These are phyloP conservation scores for Eleusine indica DNA, from an alignment of 176 grass and related monocot genomes.

Conservation along the genomic window DNA sequence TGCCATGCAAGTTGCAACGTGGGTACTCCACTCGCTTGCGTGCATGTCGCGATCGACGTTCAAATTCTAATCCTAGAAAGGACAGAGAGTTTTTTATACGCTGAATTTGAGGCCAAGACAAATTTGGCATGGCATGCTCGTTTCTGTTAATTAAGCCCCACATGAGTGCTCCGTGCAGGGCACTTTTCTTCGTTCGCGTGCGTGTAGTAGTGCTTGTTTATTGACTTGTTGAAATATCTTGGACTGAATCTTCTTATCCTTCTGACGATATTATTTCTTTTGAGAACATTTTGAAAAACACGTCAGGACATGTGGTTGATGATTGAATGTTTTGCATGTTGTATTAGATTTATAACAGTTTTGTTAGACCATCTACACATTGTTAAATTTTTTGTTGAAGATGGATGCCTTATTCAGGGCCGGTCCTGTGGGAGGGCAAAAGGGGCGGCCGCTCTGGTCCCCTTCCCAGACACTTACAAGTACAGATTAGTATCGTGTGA, in stretches of 20 bases:
- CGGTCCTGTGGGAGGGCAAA: no score
- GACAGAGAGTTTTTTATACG: background rate
- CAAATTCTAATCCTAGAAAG: background rate
- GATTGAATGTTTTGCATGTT: background rate
- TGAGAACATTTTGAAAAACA: background rate
- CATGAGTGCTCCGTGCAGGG: background rate
- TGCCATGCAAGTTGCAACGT: constrained; percentile 9
- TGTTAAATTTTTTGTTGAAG: background rate
- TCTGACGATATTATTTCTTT: constrained; percentile 1
- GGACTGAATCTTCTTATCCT: background rate
- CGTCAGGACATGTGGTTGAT: background rate
- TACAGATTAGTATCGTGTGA: no score
- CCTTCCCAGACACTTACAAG: no score
- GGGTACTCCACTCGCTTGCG: background rate
- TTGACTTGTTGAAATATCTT: constrained; percentile 6
- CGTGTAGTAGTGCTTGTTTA: background rate
- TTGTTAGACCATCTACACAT: background rate
- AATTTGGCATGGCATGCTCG: constrained; percentile 8
- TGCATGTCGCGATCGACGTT: constrained; percentile 18
- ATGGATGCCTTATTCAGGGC: background rate
- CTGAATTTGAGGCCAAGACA: constrained; percentile 3
- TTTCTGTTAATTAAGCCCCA: background rate
- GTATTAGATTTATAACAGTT: background rate
- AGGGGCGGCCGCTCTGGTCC: no score
- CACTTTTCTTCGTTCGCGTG: constrained; percentile 28